Evolutionary conservation across 2,329 filamentous ascomycete species (phyloP).

Genomic region (Cryphonectria carpinicola): DNA sequence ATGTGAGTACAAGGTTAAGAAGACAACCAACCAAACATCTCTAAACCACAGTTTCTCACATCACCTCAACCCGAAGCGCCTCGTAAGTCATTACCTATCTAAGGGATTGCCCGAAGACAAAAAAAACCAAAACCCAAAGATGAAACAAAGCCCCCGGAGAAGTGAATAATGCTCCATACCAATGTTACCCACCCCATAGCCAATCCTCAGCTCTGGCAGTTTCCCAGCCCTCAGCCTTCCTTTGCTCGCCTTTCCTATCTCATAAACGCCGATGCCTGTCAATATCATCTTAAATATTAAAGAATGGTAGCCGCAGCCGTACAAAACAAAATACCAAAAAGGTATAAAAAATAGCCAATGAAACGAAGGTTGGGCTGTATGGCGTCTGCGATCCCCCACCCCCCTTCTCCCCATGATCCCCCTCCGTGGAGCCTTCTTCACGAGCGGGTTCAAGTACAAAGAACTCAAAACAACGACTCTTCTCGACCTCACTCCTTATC

Average conservation of each 20-base stretch:
- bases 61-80: not conserved
- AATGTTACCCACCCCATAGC: no score
- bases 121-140: no score
- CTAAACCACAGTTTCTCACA: not conserved
- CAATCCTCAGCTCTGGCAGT: not conserved
- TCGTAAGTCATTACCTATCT: not conserved
- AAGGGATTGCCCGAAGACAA: not conserved
- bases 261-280: not conserved
- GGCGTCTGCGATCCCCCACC: not conserved
- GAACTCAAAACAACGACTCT: not conserved
- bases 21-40: not conserved
- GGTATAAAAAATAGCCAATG: not conserved
- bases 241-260: not conserved
- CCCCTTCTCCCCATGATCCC: not conserved
- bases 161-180: no score
- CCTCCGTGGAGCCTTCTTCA: not conserved
- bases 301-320: not conserved
- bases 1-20: not conserved
- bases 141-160: not conserved
- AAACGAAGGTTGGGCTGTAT: not conserved
- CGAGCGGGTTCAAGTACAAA: not conserved
- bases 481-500: not conserved
- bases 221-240: not conserved
- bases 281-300: not conserved
- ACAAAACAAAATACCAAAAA: not conserved